phyloP scores from a whole-genome alignment of 148 eudicot genomes.

The Suaeda aralocaspica region DNA sequence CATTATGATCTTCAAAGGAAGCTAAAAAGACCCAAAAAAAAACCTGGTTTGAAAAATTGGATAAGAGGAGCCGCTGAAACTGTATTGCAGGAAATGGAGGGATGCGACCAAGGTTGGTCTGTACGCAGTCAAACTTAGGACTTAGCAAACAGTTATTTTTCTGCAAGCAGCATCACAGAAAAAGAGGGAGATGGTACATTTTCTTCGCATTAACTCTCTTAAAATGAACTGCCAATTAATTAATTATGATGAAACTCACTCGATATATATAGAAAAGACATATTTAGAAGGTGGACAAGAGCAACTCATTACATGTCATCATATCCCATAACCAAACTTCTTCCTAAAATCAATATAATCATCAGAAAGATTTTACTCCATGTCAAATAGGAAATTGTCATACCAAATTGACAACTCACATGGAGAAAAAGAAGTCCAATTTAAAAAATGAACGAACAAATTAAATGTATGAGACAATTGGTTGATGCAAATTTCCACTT shows the following conservation, averaged over 20 bases:
- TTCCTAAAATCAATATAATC: slow-evolving; percentile 47
- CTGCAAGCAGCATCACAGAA: not conserved
- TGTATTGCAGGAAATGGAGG: no score
- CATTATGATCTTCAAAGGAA: no score
- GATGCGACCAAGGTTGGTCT: no score
- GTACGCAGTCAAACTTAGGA: not conserved
- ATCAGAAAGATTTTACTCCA: not conserved
- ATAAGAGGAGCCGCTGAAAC: no score
- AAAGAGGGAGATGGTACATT: not conserved
- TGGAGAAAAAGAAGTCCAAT: not conserved
- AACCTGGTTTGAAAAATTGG: no score
- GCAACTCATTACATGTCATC: slow-evolving; percentile 86
- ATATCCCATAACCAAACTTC: slow-evolving; percentile 96
- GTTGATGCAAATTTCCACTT: not conserved
- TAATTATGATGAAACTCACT: not conserved
- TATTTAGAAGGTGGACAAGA: slow-evolving; percentile 9
- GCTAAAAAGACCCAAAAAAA: no score
- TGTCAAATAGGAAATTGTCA: not conserved
- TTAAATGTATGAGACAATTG: not conserved
- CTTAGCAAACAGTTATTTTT: no score
- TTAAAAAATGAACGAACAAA: no score
- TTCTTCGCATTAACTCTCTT: not conserved
- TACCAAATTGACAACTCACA: not conserved
- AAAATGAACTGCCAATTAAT: no score
- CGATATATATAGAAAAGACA: not conserved